Evolutionary conservation across 179 eudicot species (phyloP), one percentile per base, ranked within the genome.

Genomic region (Spinacia oleracea): DNA sequence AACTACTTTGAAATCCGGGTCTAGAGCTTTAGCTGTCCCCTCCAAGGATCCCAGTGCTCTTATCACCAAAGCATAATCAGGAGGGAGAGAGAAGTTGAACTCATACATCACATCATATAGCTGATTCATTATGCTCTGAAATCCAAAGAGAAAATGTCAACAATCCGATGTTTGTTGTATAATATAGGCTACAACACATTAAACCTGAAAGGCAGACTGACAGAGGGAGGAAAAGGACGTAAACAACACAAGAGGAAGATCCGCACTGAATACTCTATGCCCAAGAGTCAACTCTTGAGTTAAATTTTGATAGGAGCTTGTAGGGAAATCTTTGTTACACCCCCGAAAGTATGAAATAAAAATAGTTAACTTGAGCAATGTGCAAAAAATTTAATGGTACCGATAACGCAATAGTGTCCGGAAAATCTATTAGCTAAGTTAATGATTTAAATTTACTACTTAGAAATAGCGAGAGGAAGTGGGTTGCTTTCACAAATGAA

Each of bases 41-140:
- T 95, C 98, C 82, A 95, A 88, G 60, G 98, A 93, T 77, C 98
- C 98, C 72, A 95, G 82, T 64, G 98, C 98, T 89, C 98, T 93
- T 83, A 95, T 90, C 75, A 95, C 98, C 87, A 95, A 84, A 77
- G 97, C 98, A 84, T 95, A 95, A 83, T 95, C 98, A 50, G 98
- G 98, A 48, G 98, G 98, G 75, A 95, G 97, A 70, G 89, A 89
- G 86, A 93, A 93, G 80, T 90, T 90, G 77, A 93, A 93, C 59
- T 95, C 97, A 76, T 95, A 95, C 98, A 93, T 95, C 76, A 95
- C 95, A 85, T 93, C 95, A 81, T 90, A 95, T 25, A 95, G 82
- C 85, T 95, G 98, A 81, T 86, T 89, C 98, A 95, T 88, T 85
- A 95, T 91, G 78, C 93, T 90, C 98, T 95, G 97, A 81, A 84